A percentile compares a stretch with the other conserved stretches of the same genome.
phyloP scores from a whole-genome alignment of 2,329 filamentous ascomycete genomes.

The Fusarium vanettenii region DNA sequence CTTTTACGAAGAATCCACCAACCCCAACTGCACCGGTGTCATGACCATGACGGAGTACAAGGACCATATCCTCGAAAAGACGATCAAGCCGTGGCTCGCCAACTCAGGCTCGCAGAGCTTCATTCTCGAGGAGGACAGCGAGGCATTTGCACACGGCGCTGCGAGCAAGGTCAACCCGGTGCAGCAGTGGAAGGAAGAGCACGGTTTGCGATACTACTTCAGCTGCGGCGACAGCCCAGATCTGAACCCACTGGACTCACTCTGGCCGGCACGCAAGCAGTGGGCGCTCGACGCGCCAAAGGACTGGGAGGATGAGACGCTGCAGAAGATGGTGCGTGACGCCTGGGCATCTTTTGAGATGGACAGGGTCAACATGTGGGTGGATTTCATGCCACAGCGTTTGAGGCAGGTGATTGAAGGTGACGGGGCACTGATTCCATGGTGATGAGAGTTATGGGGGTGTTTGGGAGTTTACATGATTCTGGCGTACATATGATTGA shows the following conservation, averaged over 20 bases:
- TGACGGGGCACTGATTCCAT: constrained; percentile 48
- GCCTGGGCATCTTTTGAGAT: constrained; percentile 46
- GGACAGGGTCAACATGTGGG: constrained; percentile 51
- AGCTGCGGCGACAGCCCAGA: constrained; percentile 53
- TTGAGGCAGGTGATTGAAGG: constrained; percentile 47
- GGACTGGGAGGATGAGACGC: constrained; percentile 50
- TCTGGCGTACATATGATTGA: neutral
- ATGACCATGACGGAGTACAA: constrained; percentile 51
- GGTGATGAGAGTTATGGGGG: constrained; percentile 38
- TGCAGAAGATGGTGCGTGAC: constrained; percentile 46
- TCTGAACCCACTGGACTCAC: constrained; percentile 50
- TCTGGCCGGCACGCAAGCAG: constrained; percentile 51
- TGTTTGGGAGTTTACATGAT: neutral
- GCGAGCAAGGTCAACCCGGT: constrained; percentile 50
- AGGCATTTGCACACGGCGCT: constrained; percentile 51
- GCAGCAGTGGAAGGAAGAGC: constrained; percentile 51
- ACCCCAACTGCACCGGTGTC: constrained; percentile 46
- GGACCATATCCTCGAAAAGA: constrained; percentile 49
- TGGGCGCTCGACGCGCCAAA: constrained; percentile 44
- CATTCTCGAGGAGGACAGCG: constrained; percentile 50
- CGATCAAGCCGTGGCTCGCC: constrained; percentile 49
- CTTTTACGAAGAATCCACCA: constrained; percentile 52
- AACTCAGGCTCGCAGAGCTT: constrained; percentile 39
- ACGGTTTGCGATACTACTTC: constrained; percentile 48
- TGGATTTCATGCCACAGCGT: constrained; percentile 52